Base-by-base conservation (phyloP, 768 basidiomycete genomes). In the Lactifluus pinguis region DNA sequence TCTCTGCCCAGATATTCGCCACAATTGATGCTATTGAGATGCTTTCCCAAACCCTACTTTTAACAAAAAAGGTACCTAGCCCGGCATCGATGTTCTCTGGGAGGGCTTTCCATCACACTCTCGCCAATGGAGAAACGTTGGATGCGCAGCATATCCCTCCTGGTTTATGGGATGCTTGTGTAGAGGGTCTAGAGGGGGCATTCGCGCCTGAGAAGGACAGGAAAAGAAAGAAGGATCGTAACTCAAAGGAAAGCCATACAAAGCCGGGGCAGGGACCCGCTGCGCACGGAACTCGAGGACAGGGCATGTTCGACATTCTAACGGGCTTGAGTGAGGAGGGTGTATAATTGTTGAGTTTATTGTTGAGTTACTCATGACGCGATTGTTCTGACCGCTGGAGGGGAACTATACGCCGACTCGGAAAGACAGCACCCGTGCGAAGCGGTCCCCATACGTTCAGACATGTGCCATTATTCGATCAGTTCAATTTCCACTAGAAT, bases 1-100 rank as follows among this genome's bases (percentile, higher is more conserved):
- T 91, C 15, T 74, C 76, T 53, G 86, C 87, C 0, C 89, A 92
- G 65, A 68, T 80, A 13, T 71, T 83, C 4, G 76, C 78, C 68
- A 79, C 86, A 5, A 66, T 84, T 6, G 85, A 88, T 60, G 76
- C 77, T 38, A 75, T 89, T 48, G 79, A 80, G 30, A 77, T 82
- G 49, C 75, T 92, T 17, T 75, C 81, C 0, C 82, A 90, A 65
- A 77, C 80, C 14, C 72, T 92, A 42, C 74, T 89, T 9, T 73
- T 92, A 49, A 69, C 76, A 4, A 71, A 80, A 32, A 71, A 71
- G 1, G 71, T 83, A 11, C 79, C 81, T 7, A 74, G 73, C 54
- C 74, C 77, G 47, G 76, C 76, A 15, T 75, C 76, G 49, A 63
- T 67, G 0, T 80, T 89, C 57, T 89, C 88, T 2, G 86, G 89